A percentile compares a stretch with the other conserved stretches of the same genome.
phyloP scores from a whole-genome alignment of 495 filamentous ascomycete genomes.

The Penicillium egyptiacum region DNA sequence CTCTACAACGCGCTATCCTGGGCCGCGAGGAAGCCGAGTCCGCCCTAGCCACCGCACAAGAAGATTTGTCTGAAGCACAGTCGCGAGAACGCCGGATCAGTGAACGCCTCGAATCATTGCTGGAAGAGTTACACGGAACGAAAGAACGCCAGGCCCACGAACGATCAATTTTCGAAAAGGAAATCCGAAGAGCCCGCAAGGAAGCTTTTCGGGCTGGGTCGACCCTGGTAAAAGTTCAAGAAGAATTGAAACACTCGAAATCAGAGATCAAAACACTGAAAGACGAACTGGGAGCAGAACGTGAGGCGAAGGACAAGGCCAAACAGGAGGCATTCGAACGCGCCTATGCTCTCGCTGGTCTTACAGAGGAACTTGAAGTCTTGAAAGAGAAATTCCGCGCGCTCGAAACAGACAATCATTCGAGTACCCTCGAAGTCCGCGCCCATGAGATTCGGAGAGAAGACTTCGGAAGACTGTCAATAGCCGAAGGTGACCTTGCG shows the following conservation, averaged over 20 bases:
- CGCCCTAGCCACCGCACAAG: slow-evolving; percentile 55
- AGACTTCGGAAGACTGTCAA: slow-evolving; percentile 31
- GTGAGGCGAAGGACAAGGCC: slow-evolving; percentile 47
- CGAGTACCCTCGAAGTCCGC: slow-evolving; percentile 32
- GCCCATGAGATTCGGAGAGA: slow-evolving; percentile 33
- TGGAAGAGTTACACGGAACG: slow-evolving; percentile 72
- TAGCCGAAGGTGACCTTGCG: slow-evolving; percentile 38
- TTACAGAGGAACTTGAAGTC: slow-evolving; percentile 72
- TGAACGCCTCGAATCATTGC: slow-evolving; percentile 72
- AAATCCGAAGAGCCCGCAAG: slow-evolving; percentile 76
- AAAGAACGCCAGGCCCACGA: slow-evolving; percentile 77
- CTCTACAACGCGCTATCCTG: slow-evolving; percentile 75
- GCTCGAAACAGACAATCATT: slow-evolving; percentile 61
- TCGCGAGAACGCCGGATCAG: slow-evolving; percentile 71
- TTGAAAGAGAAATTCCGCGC: slow-evolving; percentile 61
- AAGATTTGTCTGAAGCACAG: slow-evolving; percentile 67
- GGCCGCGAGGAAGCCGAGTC: slow-evolving; percentile 79
- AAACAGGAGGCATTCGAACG: slow-evolving; percentile 79
- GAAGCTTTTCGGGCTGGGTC: slow-evolving; percentile 84
- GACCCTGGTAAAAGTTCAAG: slow-evolving; percentile 71
- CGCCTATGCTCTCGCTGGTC: slow-evolving; percentile 66
- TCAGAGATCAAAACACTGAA: slow-evolving; percentile 52
- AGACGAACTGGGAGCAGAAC: slow-evolving; percentile 54
- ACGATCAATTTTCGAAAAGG: slow-evolving; percentile 76
- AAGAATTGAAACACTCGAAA: slow-evolving; percentile 72